Evolutionary conservation across 2,329 filamentous ascomycete genomes (phyloP).

Genomic region (Hypoxylon sp.): DNA sequence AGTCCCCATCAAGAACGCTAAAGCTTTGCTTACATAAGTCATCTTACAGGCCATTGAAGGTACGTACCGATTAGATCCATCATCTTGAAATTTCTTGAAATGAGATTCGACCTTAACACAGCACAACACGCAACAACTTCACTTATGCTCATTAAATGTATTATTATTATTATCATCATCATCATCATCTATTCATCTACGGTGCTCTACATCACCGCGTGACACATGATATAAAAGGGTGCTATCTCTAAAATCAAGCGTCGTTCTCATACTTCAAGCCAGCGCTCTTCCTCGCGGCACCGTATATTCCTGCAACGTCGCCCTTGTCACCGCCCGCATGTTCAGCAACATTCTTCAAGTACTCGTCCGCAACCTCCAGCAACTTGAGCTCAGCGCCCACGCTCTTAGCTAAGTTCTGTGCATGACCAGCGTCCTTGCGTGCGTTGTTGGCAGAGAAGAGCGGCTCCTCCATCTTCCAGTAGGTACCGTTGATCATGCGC

Average conservation of each 20-base stretch:
- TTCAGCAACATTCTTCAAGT: slow-evolving; percentile 78
- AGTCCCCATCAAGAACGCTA: slow-evolving; percentile 11
- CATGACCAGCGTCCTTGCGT: slow-evolving; percentile 85
- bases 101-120: neutral
- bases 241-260: slow-evolving; percentile 42
- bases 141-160: slow-evolving; percentile 1
- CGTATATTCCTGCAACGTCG: slow-evolving; percentile 88
- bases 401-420: slow-evolving; percentile 73
- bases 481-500: slow-evolving; percentile 82
- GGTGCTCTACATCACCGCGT: neutral
- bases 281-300: slow-evolving; percentile 79
- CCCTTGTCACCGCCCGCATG: slow-evolving; percentile 75
- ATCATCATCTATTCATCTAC: neutral
- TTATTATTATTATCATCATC: too few relatives aligned
- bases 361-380: slow-evolving; percentile 76
- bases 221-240: neutral
- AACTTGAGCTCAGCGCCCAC: slow-evolving; percentile 75
- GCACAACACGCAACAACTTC: slow-evolving; percentile 7
- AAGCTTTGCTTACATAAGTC: slow-evolving; percentile 43
- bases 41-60: slow-evolving; percentile 27
- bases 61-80: slow-evolving; percentile 8
- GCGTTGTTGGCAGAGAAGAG: slow-evolving; percentile 87
- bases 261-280: slow-evolving; percentile 82
- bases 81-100: neutral
- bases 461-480: slow-evolving; percentile 82